A percentile compares a stretch with the other conserved stretches of the same genome.
Evolutionary conservation across 768 basidiomycete genomes (phyloP).

Genomic region (Chalciporus chontae): DNA sequence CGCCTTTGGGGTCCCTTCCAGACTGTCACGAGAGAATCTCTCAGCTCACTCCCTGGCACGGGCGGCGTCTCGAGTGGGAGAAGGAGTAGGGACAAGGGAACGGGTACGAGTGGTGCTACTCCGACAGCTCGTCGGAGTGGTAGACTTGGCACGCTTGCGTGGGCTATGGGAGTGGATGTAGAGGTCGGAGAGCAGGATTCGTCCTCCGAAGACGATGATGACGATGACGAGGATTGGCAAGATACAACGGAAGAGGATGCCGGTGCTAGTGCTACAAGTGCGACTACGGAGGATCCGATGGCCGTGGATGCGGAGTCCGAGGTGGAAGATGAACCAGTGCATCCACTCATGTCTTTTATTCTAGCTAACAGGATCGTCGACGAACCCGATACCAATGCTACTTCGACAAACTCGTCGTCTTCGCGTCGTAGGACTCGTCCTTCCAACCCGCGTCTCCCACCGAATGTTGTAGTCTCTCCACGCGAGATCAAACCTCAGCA

Average conservation of each 20-base stretch:
- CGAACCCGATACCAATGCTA: neutral
- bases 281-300: neutral
- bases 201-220: conserved; percentile 10
- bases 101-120: neutral
- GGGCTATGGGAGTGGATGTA: conserved; percentile 16
- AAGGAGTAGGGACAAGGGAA: neutral
- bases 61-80: neutral
- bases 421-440: conserved; percentile 18
- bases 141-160: conserved; percentile 14
- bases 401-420: neutral
- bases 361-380: neutral
- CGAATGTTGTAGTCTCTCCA: conserved; percentile 15
- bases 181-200: conserved; percentile 8
- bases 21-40: conserved; percentile 11
- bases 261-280: neutral
- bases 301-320: conserved; percentile 15
- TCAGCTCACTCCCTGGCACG: neutral
- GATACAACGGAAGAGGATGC: conserved; percentile 1
- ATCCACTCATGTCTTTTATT: conserved; percentile 12
- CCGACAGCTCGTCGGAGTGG: neutral
- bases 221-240: conserved; percentile 23
- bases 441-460: conserved; percentile 14
- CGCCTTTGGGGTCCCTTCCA: conserved; percentile 30
- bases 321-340: neutral
- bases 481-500: conserved; percentile 26